Percentiles rank a stretch among this genome's conserved stretches.
Conservation (phyloP, 495 filamentous ascomycete genomes). For the Coniosporium apollinis region DNA sequence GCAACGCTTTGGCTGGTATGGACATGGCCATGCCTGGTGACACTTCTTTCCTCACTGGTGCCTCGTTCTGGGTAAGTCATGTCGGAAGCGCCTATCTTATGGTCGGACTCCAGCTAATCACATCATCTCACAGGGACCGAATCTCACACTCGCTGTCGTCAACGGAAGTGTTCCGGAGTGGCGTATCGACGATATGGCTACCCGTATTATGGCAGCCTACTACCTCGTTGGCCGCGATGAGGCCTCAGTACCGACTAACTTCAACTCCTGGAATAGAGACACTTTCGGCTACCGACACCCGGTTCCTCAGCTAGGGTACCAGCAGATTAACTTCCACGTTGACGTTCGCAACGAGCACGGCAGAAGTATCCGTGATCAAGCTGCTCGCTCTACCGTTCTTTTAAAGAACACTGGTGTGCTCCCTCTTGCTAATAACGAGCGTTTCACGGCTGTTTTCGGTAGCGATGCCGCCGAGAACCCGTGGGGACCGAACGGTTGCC, state of each 20-base stretch:
- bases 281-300: constrained; percentile 56
- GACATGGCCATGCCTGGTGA: constrained; percentile 98
- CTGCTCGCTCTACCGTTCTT: constrained; percentile 62
- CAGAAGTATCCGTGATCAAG: constrained; percentile 53
- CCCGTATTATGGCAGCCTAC: constrained; percentile 82
- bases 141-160: constrained; percentile 68
- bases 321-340: constrained; percentile 67
- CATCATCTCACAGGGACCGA: too few relatives aligned
- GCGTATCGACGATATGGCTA: constrained; percentile 84
- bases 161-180: constrained; percentile 86
- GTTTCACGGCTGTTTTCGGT: constrained; percentile 58
- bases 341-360: constrained; percentile 69
- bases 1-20: constrained; percentile 62
- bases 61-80: constrained; percentile 36
- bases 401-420: constrained; percentile 72
- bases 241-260: constrained; percentile 53
- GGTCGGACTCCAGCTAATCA: too few relatives aligned
- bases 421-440: constrained; percentile 58
- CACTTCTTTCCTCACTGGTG: constrained; percentile 49
- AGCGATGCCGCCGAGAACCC: constrained; percentile 67
- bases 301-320: constrained; percentile 36
- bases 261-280: constrained; percentile 69
- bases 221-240: constrained; percentile 71
- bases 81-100: too few relatives aligned
- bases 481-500: constrained; percentile 70